phyloP scores from a whole-genome alignment of 2,329 filamentous ascomycete species.

The Colletotrichum spaethianum region DNA sequence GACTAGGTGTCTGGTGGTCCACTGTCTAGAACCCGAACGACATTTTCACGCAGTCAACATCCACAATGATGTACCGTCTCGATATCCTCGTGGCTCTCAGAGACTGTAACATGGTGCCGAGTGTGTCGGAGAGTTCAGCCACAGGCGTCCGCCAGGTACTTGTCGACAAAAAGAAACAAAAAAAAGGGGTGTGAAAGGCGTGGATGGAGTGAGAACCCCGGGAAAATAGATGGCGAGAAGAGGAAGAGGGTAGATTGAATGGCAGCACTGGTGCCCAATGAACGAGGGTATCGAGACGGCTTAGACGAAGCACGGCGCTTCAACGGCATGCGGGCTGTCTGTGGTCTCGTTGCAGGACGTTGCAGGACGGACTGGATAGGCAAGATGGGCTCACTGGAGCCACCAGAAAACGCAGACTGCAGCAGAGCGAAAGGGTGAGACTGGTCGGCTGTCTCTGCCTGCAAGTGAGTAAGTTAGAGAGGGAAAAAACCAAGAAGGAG shows the following conservation, averaged over 20 bases:
- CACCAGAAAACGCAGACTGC: neutral
- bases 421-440: neutral
- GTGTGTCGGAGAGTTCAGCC: neutral
- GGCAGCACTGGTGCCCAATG: constrained; percentile 34
- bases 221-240: constrained; percentile 1
- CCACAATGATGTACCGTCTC: neutral
- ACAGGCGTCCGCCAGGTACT: neutral
- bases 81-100: constrained; percentile 3
- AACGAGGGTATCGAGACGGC: constrained; percentile 11
- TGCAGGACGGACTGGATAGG: constrained; percentile 20
- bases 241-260: constrained; percentile 10
- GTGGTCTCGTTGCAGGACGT: constrained; percentile 8
- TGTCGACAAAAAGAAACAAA: neutral
- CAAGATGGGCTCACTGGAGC: neutral
- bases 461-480: neutral
- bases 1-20: neutral
- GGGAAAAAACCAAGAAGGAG: constrained; percentile 1
- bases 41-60: constrained; percentile 6
- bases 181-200: neutral
- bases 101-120: constrained; percentile 9
- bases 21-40: neutral
- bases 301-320: constrained; percentile 9
- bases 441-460: neutral
- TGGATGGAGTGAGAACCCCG: neutral
- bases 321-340: constrained; percentile 12